A percentile compares a stretch with the other conserved stretches of the same genome.
These are phyloP conservation scores for Amaranthus palmeri DNA, from an alignment of 148 eudicot species.

Conservation along the genomic window DNA sequence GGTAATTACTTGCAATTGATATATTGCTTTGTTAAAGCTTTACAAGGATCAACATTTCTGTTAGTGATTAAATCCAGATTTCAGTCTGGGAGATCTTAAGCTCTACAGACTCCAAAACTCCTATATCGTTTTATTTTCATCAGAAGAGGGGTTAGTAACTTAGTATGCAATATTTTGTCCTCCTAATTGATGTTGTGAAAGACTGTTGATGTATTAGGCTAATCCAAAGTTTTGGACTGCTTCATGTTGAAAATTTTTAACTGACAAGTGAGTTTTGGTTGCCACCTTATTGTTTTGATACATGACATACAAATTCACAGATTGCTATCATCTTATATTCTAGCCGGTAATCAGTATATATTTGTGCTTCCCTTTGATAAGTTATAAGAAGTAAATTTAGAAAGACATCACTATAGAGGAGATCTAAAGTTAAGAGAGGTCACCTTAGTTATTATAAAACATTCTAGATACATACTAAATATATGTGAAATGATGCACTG, in stretches of 20 bases:
- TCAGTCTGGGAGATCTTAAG: not conserved
- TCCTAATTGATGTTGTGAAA: not conserved
- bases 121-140: not conserved
- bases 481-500: too few relatives aligned
- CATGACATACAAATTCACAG: not conserved
- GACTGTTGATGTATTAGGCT: not conserved
- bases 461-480: too few relatives aligned
- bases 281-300: not conserved
- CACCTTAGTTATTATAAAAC: too few relatives aligned
- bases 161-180: not conserved
- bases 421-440: too few relatives aligned
- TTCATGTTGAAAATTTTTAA: not conserved
- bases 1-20: slow-evolving; percentile 33
- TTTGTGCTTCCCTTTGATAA: too few relatives aligned
- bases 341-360: not conserved
- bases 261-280: not conserved
- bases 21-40: not conserved
- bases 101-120: not conserved
- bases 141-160: not conserved
- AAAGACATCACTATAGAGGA: too few relatives aligned
- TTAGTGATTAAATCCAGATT: not conserved
- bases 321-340: not conserved
- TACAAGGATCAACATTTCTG: not conserved
- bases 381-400: too few relatives aligned
- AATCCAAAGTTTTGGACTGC: not conserved